phyloP scores from a whole-genome alignment of 2,329 filamentous ascomycete genomes.

The Monilinia polystroma region DNA sequence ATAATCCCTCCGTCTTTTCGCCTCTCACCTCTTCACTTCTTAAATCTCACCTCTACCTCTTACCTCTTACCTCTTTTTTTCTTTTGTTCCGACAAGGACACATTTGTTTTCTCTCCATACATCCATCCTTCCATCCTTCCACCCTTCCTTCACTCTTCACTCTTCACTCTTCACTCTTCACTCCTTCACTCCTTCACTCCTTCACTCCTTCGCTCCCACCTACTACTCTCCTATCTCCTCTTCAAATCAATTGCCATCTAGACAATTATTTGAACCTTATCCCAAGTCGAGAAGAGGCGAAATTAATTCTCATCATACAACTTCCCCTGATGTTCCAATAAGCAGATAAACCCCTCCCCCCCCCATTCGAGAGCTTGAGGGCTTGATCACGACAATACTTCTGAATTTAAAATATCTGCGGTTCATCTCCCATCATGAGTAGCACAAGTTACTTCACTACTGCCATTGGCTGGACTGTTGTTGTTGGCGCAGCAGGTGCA shows the following conservation, averaged over 20 bases:
- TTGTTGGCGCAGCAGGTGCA: conserved; percentile 38
- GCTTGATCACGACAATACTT: conserved; percentile 11
- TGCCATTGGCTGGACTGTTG: conserved; percentile 42
- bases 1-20: no score
- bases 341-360: neutral
- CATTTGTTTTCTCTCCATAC: neutral
- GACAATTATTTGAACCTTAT: neutral
- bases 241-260: neutral
- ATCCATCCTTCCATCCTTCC: neutral
- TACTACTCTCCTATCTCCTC: no score
- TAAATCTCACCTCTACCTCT: neutral
- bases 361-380: conserved; percentile 18
- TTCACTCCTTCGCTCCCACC: neutral
- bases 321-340: conserved; percentile 19
- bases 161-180: no score
- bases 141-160: neutral
- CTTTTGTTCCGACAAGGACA: neutral
- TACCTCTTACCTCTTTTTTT: no score
- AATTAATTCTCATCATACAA: neutral
- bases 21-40: neutral
- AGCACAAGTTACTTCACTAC: conserved; percentile 36
- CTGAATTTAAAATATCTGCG: neutral
- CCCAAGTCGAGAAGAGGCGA: neutral
- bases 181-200: neutral
- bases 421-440: conserved; percentile 18